Evolutionary conservation across 768 basidiomycete genomes (phyloP), one percentile per base, ranked within the genome.

Genomic region (Tricholoma sp.): DNA sequence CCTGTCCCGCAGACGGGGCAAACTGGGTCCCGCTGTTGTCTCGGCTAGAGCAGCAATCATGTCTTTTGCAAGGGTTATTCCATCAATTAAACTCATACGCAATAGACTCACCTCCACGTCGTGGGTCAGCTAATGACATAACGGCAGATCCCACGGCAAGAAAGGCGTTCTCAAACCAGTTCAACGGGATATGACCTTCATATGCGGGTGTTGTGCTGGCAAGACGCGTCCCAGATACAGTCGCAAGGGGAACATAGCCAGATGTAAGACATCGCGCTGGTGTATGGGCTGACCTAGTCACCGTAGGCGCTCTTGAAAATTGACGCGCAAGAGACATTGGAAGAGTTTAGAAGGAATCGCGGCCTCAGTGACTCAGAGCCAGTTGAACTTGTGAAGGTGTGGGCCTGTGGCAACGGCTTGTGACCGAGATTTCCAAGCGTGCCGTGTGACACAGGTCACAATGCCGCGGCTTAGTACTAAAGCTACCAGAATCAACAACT

Each of bases 41-140:
- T 98, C 97, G 20, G 92, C 93, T 8, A 98, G 80, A 4, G 92
- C 89, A 10, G 97, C 95, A 41, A 98, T 82, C 88, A 99, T 93
- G 70, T 99, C 95, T 98, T 58, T 18, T 41, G 15, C 37, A 47
- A 24, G 17, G 52, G 44, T 49, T 29, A 50, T 54, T 32, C 36
- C 48, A 17, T 36, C n/a, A 48, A 44, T 48, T 33, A n/a, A 11
- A 31, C 17, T 28, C 33, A 36, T 47, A 17, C 18, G 24, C n/a
- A 33, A 50, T n/a, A 41, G 12, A 69, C 87, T 68, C 64, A 93
- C 95, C 96, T 60, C 86, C 93, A 67, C 96, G 78, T 31, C 83
- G 78, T 24, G 95, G 93, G 68, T 97, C 83, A 29, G 80, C 72
- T 12, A 98, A 75, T 12, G 91, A 85, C 79, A 91, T 85, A 50